Conservation (phyloP, 1,284 basidiomycete genomes). For the Trichosporon sp. region DNA sequence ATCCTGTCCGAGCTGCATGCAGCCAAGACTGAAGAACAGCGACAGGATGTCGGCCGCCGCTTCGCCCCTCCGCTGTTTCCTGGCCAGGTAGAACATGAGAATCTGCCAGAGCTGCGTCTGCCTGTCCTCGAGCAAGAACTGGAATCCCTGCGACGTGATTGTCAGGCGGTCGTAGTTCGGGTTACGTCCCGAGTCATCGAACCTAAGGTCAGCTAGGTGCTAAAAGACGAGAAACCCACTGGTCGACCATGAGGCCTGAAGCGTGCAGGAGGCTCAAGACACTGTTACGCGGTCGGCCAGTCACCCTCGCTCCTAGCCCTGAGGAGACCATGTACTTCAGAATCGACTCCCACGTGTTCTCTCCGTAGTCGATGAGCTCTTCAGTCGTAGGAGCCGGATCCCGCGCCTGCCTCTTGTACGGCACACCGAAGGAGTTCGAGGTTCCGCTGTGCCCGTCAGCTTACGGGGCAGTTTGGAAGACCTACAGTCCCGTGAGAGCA, state of each 20-base stretch:
- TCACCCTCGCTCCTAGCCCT: slow-evolving; percentile 54
- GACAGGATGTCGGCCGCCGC: slow-evolving; percentile 90
- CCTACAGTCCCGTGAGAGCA: slow-evolving; percentile 88
- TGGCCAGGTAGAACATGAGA: slow-evolving; percentile 69
- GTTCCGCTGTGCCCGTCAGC: slow-evolving; percentile 60
- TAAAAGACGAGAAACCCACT: slow-evolving; percentile 35
- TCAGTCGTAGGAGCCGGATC: slow-evolving; percentile 52
- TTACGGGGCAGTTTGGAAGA: slow-evolving; percentile 15
- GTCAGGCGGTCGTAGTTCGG: slow-evolving; percentile 54
- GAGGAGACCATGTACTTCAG: slow-evolving; percentile 98
- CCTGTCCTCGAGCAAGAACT: slow-evolving; percentile 93
- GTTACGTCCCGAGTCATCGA: slow-evolving; percentile 23
- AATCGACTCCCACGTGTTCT: slow-evolving; percentile 96
- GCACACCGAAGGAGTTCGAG: slow-evolving; percentile 86
- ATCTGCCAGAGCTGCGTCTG: slow-evolving; percentile 98
- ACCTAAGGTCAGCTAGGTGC: slow-evolving; percentile 20
- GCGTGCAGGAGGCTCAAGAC: slow-evolving; percentile 78
- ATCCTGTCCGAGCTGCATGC: slow-evolving; percentile 88
- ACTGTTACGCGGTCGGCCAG: slow-evolving; percentile 60
- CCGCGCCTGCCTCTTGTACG: slow-evolving; percentile 59
- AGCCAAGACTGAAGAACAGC: slow-evolving; percentile 92
- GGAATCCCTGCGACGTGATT: slow-evolving; percentile 94
- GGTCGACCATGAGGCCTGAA: slow-evolving; percentile 76
- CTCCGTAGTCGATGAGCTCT: slow-evolving; percentile 74
- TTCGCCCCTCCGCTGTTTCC: slow-evolving; percentile 69